These are phyloP conservation scores for Leccinum barrowsii DNA, from an alignment of 768 basidiomycete genomes.

Conservation along the genomic window DNA sequence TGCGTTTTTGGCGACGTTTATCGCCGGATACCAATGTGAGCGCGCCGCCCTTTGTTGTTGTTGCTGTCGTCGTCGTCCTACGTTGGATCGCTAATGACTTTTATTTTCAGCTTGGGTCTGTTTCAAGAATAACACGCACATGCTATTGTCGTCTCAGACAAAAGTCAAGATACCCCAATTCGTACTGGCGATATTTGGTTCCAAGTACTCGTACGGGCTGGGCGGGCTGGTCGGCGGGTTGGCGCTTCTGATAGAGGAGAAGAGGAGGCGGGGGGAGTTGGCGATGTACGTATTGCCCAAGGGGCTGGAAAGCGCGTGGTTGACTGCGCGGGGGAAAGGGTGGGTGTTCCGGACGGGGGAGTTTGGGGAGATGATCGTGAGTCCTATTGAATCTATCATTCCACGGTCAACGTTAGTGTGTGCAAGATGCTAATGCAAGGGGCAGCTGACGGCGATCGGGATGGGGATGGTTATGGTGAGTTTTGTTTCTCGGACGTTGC, in stretches of 20 bases:
- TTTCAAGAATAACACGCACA: slow-evolving; percentile 59
- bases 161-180: slow-evolving; percentile 39
- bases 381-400: slow-evolving; percentile 20
- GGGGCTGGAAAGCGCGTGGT: slow-evolving; percentile 88
- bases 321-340: slow-evolving; percentile 69
- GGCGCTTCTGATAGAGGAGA: slow-evolving; percentile 83
- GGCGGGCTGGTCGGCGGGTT: slow-evolving; percentile 73
- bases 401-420: background rate
- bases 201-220: slow-evolving; percentile 71
- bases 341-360: slow-evolving; percentile 70
- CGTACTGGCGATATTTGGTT: slow-evolving; percentile 54
- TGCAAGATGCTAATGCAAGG: slow-evolving; percentile 8
- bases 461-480: slow-evolving; percentile 91
- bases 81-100: background rate
- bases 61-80: background rate
- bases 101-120: slow-evolving; percentile 54
- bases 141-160: slow-evolving; percentile 40
- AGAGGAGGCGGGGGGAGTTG: slow-evolving; percentile 81
- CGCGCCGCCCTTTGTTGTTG: background rate
- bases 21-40: slow-evolving; percentile 78
- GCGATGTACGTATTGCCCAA: slow-evolving; percentile 93
- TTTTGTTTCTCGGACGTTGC: slow-evolving; percentile 4
- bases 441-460: slow-evolving; percentile 62
- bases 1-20: slow-evolving; percentile 81
- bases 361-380: slow-evolving; percentile 63